Base-by-base conservation (phyloP, 768 basidiomycete species). In the Multifurca ochricompacta region DNA sequence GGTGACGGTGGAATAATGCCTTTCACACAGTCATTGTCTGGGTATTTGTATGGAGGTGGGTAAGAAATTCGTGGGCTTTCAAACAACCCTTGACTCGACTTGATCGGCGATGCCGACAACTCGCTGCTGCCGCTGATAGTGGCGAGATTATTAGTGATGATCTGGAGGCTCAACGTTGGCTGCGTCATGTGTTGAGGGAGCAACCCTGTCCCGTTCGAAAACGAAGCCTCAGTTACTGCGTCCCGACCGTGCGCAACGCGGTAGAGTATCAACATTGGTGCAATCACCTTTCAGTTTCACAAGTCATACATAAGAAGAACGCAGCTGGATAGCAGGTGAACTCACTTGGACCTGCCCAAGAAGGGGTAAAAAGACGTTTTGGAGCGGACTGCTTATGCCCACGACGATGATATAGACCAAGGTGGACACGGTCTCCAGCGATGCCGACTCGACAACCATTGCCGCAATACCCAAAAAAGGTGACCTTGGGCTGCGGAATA, bases 261-360 rank as follows among this genome's bases (percentile, higher is more conserved):
- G 41, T 53, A 60, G 27, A 61, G 34, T 16, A 61, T 59, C 18
- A 61, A 19, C 49, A 61, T 48, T 5, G 60, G 58, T 1, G 58
- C 57, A 3, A 61, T 56, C 21, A 53, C 51, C 60, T 61, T 23
- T 10, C 16, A 23, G 6, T 34, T 3, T 18, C 10, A 19, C 19
- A n/a, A 34, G 31, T 28, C 19, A 32, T 31, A 31, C 11, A 21
- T 18, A 18, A 34, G 25, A 16, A 27, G 23, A n/a, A 8, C 3
- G 23, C 4, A 25, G 14, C 8, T 23, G 4, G 16, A 46, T 13
- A 25, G 4, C 30, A 14, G 18, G 16, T 6, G 18, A 11, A 27
- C 40, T 55, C 13, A 61, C 60, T 30, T 61, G 60, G 31, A 56
- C 35, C 46, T 61, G 60, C 14, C 48, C 58, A 7, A 61, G 58